Conservation (phyloP, 1,139 yeast species). For the Blastobotrys buckinghamii region DNA sequence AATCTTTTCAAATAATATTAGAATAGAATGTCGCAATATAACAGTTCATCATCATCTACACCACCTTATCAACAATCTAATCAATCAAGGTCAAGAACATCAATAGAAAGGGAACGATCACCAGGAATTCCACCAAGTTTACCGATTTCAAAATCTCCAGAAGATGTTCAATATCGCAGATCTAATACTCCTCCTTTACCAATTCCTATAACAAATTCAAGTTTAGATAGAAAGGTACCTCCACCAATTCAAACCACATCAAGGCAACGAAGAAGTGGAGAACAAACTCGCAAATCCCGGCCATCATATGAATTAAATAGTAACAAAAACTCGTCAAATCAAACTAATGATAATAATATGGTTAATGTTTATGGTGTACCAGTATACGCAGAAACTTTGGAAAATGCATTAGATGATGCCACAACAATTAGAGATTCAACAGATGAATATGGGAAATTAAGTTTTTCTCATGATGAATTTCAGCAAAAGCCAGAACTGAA, state of each 20-base stretch:
- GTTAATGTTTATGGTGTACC: conserved; percentile 3
- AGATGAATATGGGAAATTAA: conserved; percentile 3
- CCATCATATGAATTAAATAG: background rate
- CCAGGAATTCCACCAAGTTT: background rate
- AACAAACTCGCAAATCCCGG: background rate
- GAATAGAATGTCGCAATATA: too few species aligned
- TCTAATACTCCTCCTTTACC: background rate
- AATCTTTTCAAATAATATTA: too few species aligned
- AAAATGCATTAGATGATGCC: conserved; percentile 8
- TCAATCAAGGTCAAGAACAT: too few species aligned
- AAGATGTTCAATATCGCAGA: background rate
- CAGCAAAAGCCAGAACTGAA: background rate
- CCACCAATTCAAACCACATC: background rate
- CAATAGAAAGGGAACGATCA: background rate
- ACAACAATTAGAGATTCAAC: conserved; percentile 4
- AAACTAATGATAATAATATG: background rate
- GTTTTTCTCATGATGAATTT: background rate
- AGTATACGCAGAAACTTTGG: background rate
- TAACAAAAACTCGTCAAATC: background rate
- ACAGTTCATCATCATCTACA: background rate
- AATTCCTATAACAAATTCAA: background rate
- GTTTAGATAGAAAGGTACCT: background rate
- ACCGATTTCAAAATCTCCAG: background rate
- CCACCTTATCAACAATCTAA: too few species aligned
- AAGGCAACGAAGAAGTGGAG: background rate